Evolutionary conservation across 148 eudicot genomes (phyloP).

Genomic region (Rhododendron williamsianum): DNA sequence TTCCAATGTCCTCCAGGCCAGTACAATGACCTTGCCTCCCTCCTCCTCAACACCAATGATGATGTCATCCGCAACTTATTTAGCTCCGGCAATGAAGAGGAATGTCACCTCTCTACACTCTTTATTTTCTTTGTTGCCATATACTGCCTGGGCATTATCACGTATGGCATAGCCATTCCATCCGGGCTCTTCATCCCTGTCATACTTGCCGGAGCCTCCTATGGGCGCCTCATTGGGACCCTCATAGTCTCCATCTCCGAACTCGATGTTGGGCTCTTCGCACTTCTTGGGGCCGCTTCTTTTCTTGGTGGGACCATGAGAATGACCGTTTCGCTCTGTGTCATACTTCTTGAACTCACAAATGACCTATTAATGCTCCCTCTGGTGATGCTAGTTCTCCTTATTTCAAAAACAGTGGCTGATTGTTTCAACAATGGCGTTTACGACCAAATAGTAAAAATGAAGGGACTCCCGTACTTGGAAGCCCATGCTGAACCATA

Average conservation of each 20-base stretch:
- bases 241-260: slow-evolving; percentile 35
- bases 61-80: slow-evolving; percentile 76
- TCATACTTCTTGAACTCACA: slow-evolving; percentile 74
- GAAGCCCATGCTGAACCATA: slow-evolving; percentile 77
- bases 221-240: slow-evolving; percentile 64
- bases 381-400: slow-evolving; percentile 64
- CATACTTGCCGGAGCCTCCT: slow-evolving; percentile 76
- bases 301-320: slow-evolving; percentile 90
- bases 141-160: slow-evolving; percentile 53
- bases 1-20: slow-evolving; percentile 63
- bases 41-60: slow-evolving; percentile 66
- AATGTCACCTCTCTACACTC: slow-evolving; percentile 50
- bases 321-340: slow-evolving; percentile 80
- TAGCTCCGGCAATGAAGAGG: slow-evolving; percentile 27
- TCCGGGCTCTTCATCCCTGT: slow-evolving; percentile 85
- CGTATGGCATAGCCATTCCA: slow-evolving; percentile 81
- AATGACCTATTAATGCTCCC: slow-evolving; percentile 72
- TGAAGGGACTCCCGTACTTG: slow-evolving; percentile 77
- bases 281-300: slow-evolving; percentile 78
- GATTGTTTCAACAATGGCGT: slow-evolving; percentile 73
- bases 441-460: slow-evolving; percentile 67
- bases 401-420: slow-evolving; percentile 72
- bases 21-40: slow-evolving; percentile 76
- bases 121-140: slow-evolving; percentile 37
- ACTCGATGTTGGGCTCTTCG: slow-evolving; percentile 54